Evolutionary conservation across 352 stramenopile genomes (phyloP).

Genomic region (Phytophthora sansomeana): DNA sequence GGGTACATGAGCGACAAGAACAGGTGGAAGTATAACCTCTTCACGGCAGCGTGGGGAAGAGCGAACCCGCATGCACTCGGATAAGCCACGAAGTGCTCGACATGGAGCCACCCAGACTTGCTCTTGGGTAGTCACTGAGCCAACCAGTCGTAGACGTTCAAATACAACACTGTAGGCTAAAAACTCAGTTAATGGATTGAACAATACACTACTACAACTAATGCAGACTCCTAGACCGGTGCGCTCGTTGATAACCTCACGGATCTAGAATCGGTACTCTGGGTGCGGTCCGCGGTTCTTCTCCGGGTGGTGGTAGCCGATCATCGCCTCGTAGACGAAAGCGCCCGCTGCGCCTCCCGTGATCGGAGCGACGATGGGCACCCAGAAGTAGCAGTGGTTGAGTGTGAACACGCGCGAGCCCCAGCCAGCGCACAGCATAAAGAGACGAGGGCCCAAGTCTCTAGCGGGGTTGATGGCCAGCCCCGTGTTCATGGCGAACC

Average conservation of each 20-base stretch:
- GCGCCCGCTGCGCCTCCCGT: slow-evolving; percentile 44
- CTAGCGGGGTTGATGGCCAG: slow-evolving; percentile 50
- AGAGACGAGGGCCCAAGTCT: slow-evolving; percentile 50
- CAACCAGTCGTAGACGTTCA: no score
- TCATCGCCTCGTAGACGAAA: slow-evolving; percentile 41
- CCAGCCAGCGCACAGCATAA: slow-evolving; percentile 52
- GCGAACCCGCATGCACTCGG: no score
- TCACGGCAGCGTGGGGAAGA: no score
- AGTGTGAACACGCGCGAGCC: slow-evolving; percentile 51
- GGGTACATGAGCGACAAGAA: no score
- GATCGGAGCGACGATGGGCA: slow-evolving; percentile 56
- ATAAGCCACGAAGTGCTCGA: no score
- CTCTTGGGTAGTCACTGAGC: no score
- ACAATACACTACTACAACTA: background rate
- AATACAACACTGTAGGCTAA: no score
- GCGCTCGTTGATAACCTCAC: no score
- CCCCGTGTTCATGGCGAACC: slow-evolving; percentile 37
- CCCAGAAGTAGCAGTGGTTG: slow-evolving; percentile 62
- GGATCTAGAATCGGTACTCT: slow-evolving; percentile 30
- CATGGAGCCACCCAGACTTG: no score
- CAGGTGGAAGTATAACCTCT: no score
- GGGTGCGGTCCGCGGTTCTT: slow-evolving; percentile 36
- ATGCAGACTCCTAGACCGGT: slow-evolving; percentile 1
- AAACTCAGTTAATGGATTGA: slow-evolving; percentile 10
- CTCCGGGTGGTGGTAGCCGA: slow-evolving; percentile 54